Base-by-base conservation (phyloP, 2,329 filamentous ascomycete genomes). In the Fusarium sp. region DNA sequence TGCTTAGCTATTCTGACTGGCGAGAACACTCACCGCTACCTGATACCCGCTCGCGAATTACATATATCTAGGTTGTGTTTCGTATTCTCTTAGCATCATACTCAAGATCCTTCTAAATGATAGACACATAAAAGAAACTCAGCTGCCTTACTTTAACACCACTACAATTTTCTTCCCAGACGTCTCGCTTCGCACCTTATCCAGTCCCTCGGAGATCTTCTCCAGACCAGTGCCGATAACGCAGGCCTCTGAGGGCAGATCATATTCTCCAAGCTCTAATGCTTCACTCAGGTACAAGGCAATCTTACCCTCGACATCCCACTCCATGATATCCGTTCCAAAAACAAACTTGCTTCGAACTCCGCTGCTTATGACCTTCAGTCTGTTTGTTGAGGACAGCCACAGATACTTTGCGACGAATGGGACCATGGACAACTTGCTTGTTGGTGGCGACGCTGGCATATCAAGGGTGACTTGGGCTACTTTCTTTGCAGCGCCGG, bases 331-430 rank as follows among this genome's bases (percentile, higher is more conserved):
- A 5, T 68, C 66, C 1, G 66, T 68, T 0, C 63, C 66, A 15
- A 68, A 68, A 7, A 68, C 66, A 38, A 68, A 68, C 13, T 68
- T 68, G 41, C 63, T 54, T 15, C 30, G 41, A 0, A 68, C 47
- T 5, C 66, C 63, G 30, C 45, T 68, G 1, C 6, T 54, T 3
- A 42, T 0, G 13, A 68, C 63, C 13, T 68, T 68, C 1, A 68
- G 20, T 3, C 26, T 48, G 10, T 26, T 67, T 9, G 54, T 13
- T 5, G 54, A 48, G 0, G 64, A n/a, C 2, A 68, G 9, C 63
- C 66, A 68, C 1, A 68, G 11, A n/a, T 68, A 68, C 15, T 62
- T 68, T 12, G 41, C 63, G 6, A 68, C 63, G 4, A 68, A 68
- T 0, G 63, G 63, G 2, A 68, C 4, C 66, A 68, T 62, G 1